phyloP scores from a whole-genome alignment of 176 grass and related monocot species.

The Dendrocalamus sinicus region DNA sequence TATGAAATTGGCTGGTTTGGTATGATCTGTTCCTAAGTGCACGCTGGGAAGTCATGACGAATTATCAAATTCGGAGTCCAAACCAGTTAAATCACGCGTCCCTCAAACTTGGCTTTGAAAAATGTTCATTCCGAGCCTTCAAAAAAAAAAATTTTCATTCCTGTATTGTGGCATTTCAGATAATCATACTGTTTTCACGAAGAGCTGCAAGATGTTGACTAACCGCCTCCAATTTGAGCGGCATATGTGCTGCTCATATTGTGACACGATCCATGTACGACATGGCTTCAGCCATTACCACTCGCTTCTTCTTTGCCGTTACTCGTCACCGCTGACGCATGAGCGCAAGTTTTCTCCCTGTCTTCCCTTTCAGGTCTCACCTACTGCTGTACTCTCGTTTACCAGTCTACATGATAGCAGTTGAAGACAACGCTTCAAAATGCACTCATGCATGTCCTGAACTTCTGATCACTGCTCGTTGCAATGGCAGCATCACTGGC shows the following conservation, averaged over 20 bases:
- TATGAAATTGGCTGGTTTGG: neutral
- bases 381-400: neutral
- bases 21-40: neutral
- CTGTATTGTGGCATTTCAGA: neutral
- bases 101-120: neutral
- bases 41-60: neutral
- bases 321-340: slow-evolving; percentile 48
- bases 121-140: neutral
- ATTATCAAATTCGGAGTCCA: neutral
- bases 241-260: neutral
- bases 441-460: neutral
- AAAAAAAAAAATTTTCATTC: too few relatives aligned
- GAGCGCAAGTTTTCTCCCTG: neutral
- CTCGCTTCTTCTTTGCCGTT: neutral
- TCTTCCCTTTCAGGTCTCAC: neutral
- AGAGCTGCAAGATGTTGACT: neutral
- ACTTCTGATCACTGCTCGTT: neutral
- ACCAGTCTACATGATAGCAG: neutral
- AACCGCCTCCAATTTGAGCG: neutral
- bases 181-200: neutral
- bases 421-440: neutral
- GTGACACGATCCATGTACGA: slow-evolving; percentile 5
- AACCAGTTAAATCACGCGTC: neutral
- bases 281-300: slow-evolving; percentile 23
- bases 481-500: slow-evolving; percentile 6